phyloP scores from a whole-genome alignment of 2,329 filamentous ascomycete genomes.

The Escovopsis sp. region DNA sequence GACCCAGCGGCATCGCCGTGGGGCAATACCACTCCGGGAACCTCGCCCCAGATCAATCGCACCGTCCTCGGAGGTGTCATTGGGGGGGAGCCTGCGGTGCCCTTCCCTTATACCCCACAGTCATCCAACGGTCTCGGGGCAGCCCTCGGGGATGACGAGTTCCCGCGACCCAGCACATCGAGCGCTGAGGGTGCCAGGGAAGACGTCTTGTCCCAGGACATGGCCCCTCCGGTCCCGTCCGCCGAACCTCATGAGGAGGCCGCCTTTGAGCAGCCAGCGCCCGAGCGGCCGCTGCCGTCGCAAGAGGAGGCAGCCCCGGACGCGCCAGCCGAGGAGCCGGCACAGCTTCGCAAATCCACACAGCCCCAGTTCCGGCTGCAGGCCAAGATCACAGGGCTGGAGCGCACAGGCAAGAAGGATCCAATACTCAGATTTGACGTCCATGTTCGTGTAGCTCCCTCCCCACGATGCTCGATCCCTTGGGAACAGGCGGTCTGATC shows the following conservation, averaged over 20 bases:
- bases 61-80: conserved; percentile 27
- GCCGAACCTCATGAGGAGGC: conserved; percentile 6
- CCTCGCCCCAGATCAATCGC: conserved; percentile 33
- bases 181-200: conserved; percentile 28
- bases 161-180: conserved; percentile 31
- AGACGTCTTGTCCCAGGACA: conserved; percentile 15
- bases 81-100: conserved; percentile 24
- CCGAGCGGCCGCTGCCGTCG: conserved; percentile 15
- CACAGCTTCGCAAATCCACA: conserved; percentile 40
- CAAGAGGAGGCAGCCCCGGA: conserved; percentile 9
- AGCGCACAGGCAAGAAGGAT: conserved; percentile 89
- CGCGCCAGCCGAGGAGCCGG: conserved; percentile 19
- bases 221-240: conserved; percentile 4
- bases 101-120: conserved; percentile 30
- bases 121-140: conserved; percentile 28
- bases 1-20: conserved; percentile 39
- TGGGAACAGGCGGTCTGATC: neutral
- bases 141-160: conserved; percentile 24
- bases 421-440: conserved; percentile 91
- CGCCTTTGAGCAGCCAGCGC: conserved; percentile 5
- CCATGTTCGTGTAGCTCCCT: conserved; percentile 45
- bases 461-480: no score
- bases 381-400: conserved; percentile 85
- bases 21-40: conserved; percentile 38
- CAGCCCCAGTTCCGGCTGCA: conserved; percentile 72